Percentiles rank a stretch among this genome's conserved stretches.
Conservation (phyloP, 1,284 basidiomycete genomes). For the Mycena citricolor region DNA sequence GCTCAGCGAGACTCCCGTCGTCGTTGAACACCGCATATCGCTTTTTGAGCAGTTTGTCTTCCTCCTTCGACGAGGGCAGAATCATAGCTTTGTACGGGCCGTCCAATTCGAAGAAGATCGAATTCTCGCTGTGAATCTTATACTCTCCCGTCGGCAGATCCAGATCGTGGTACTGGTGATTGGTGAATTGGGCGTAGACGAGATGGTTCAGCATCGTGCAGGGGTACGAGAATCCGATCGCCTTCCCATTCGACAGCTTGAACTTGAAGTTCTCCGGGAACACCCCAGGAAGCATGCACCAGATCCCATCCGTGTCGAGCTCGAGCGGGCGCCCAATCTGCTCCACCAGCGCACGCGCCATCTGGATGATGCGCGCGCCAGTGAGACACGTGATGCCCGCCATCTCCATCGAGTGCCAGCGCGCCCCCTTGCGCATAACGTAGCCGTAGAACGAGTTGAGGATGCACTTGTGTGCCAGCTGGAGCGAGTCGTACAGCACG, state of each 20-base stretch:
- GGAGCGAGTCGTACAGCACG: slow-evolving; percentile 99
- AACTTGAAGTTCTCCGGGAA: slow-evolving; percentile 99
- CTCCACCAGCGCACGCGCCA: slow-evolving; percentile 98
- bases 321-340: slow-evolving; percentile 97
- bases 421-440: slow-evolving; percentile 98
- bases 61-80: slow-evolving; percentile 97
- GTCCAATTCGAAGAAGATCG: slow-evolving; percentile 99
- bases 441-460: slow-evolving; percentile 99
- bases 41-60: slow-evolving; percentile 98
- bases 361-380: slow-evolving; percentile 98
- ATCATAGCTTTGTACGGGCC: slow-evolving; percentile 99
- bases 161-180: slow-evolving; percentile 96
- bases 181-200: slow-evolving; percentile 94
- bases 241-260: slow-evolving; percentile 86
- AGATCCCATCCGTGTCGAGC: slow-evolving; percentile 98
- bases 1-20: slow-evolving; percentile 93
- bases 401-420: slow-evolving; percentile 99
- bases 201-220: slow-evolving; percentile 99
- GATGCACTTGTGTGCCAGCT: slow-evolving; percentile 99
- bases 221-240: slow-evolving; percentile 92
- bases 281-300: slow-evolving; percentile 99
- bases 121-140: slow-evolving; percentile 91
- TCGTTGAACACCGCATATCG: slow-evolving; percentile 99
- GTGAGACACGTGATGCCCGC: slow-evolving; percentile 99
- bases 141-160: slow-evolving; percentile 85